Conservation (phyloP, 1,284 basidiomycete genomes). For the Xerocomus minutiporus region DNA sequence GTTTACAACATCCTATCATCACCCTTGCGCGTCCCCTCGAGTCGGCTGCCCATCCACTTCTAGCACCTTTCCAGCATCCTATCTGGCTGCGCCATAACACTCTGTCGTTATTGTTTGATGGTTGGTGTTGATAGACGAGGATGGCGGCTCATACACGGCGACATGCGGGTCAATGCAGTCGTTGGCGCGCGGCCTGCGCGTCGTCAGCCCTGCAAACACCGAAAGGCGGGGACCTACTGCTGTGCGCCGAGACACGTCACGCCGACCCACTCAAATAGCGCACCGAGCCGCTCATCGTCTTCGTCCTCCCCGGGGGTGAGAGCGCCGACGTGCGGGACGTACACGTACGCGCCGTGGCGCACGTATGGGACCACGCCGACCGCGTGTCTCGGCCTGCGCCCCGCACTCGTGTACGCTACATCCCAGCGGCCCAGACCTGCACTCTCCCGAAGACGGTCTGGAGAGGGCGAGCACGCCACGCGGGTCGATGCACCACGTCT, state of each 20-base stretch:
- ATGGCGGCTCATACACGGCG: slow-evolving; percentile 37
- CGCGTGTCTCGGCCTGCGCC: neutral
- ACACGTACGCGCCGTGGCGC: slow-evolving; percentile 26
- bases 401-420: slow-evolving; percentile 33
- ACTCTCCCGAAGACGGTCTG: slow-evolving; percentile 36
- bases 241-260: slow-evolving; percentile 49
- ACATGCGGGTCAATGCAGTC: slow-evolving; percentile 45
- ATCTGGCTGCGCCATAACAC: slow-evolving; percentile 44
- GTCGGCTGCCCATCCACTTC: slow-evolving; percentile 18
- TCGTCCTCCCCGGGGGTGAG: slow-evolving; percentile 14
- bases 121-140: neutral
- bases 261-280: slow-evolving; percentile 66
- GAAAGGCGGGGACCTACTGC: slow-evolving; percentile 26
- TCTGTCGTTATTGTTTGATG: slow-evolving; percentile 17
- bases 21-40: slow-evolving; percentile 15
- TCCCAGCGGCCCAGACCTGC: slow-evolving; percentile 41
- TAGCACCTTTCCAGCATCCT: slow-evolving; percentile 15
- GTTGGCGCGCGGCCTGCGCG: slow-evolving; percentile 34
- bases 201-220: neutral
- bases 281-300: slow-evolving; percentile 32
- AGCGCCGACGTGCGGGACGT: slow-evolving; percentile 33
- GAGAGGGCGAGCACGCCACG: slow-evolving; percentile 53
- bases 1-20: slow-evolving; percentile 19
- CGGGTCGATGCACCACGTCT: slow-evolving; percentile 62
- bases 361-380: slow-evolving; percentile 11